Conservation (phyloP, 73 alveolate genomes). For the Paramecium sexaurelia region DNA sequence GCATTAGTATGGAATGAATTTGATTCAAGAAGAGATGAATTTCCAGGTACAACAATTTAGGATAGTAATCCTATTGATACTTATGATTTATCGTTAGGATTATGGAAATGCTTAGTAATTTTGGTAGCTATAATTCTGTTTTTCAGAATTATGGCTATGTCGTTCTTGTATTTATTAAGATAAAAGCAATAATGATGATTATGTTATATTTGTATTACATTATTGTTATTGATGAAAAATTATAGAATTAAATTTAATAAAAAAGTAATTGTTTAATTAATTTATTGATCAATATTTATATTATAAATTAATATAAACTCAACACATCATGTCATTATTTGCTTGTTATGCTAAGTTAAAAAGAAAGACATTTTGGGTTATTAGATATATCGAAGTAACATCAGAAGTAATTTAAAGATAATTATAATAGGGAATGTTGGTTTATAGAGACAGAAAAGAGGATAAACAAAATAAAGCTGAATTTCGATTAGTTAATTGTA, state of each 20-base stretch:
- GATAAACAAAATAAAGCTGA: slow-evolving; percentile 42
- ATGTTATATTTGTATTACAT: neutral
- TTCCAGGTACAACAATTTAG: neutral
- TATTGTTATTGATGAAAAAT: neutral
- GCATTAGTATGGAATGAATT: slow-evolving; percentile 76
- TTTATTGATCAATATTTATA: neutral
- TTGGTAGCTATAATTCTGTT: neutral
- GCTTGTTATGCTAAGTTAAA: slow-evolving; percentile 11
- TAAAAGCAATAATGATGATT: neutral
- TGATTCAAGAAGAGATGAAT: neutral
- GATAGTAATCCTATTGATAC: neutral
- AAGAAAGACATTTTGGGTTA: slow-evolving; percentile 52
- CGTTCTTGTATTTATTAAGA: neutral
- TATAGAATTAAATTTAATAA: neutral
- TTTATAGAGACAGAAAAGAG: slow-evolving; percentile 23
- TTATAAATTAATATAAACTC: neutral
- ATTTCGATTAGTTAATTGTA: neutral
- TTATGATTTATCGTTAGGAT: neutral
- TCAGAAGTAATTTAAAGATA: neutral
- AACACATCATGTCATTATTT: slow-evolving; percentile 5
- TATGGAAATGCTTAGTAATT: slow-evolving; percentile 34
- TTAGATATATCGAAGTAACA: neutral
- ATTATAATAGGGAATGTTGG: neutral
- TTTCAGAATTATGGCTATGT: neutral
- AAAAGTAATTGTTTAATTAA: neutral